Evolutionary conservation across 1,284 basidiomycete genomes (phyloP).

Genomic region (Cystodermella granulosa): DNA sequence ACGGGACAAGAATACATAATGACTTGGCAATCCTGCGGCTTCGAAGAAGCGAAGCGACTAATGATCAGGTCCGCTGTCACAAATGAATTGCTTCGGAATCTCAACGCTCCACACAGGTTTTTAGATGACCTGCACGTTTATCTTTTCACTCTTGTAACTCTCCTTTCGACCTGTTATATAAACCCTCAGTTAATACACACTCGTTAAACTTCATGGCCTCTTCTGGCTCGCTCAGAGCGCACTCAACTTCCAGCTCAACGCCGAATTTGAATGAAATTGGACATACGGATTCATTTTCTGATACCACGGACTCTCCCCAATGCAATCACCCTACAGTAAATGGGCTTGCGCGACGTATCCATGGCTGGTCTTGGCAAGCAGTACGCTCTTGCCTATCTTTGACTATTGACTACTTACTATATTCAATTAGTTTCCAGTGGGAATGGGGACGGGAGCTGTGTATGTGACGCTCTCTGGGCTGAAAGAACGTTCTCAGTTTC

Average conservation of each 20-base stretch:
- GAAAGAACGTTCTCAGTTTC: slow-evolving; percentile 31
- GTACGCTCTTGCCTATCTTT: slow-evolving; percentile 24
- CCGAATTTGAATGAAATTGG: not conserved
- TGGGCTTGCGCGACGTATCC: slow-evolving; percentile 40
- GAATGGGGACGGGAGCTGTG: slow-evolving; percentile 50
- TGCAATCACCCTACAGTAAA: slow-evolving; percentile 18
- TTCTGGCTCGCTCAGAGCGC: not conserved
- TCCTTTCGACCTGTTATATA: too few relatives aligned
- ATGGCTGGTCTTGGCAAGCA: slow-evolving; percentile 51
- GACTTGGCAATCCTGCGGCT: too few relatives aligned
- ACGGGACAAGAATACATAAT: too few relatives aligned
- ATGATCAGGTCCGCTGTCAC: too few relatives aligned
- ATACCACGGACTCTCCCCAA: not conserved
- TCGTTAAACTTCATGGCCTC: not conserved
- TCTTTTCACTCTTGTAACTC: too few relatives aligned
- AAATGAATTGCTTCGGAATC: too few relatives aligned
- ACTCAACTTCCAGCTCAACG: not conserved
- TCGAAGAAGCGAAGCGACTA: too few relatives aligned
- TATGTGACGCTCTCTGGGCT: slow-evolving; percentile 45
- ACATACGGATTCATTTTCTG: not conserved
- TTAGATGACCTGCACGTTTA: too few relatives aligned
- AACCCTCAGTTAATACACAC: too few relatives aligned
- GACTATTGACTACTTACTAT: not conserved
- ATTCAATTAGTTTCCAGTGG: slow-evolving; percentile 42
- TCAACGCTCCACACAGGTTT: too few relatives aligned